Evolutionary conservation across 495 filamentous ascomycete genomes (phyloP).

Genomic region (Penicillium waksmanii): DNA sequence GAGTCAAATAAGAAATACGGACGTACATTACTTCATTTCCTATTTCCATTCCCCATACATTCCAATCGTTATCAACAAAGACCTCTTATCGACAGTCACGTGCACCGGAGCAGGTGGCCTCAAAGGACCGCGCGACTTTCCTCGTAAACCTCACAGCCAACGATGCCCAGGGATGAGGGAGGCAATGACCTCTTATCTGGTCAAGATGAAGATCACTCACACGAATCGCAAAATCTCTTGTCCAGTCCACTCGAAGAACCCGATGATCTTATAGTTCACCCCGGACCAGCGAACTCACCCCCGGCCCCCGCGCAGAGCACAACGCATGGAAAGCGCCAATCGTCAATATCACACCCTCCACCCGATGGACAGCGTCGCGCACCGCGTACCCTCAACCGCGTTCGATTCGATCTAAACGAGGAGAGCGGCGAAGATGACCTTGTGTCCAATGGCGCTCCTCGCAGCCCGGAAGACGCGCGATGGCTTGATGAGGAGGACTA

Average conservation of each 20-base stretch:
- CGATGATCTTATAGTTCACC: constrained; percentile 32
- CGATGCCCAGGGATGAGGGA: constrained; percentile 50
- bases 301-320: constrained; percentile 19
- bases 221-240: constrained; percentile 37
- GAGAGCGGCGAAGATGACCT: constrained; percentile 33
- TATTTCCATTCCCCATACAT: constrained; percentile 2
- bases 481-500: constrained; percentile 66
- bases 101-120: constrained; percentile 19
- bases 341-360: constrained; percentile 47
- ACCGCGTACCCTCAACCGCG: constrained; percentile 81
- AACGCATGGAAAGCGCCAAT: constrained; percentile 38
- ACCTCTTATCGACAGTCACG: constrained; percentile 29
- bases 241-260: constrained; percentile 29
- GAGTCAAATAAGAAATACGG: no score
- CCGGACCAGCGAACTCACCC: constrained; percentile 22
- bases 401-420: constrained; percentile 80
- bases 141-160: constrained; percentile 30
- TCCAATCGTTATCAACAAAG: constrained; percentile 11
- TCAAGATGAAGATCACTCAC: constrained; percentile 29
- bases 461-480: constrained; percentile 45
- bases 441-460: constrained; percentile 41
- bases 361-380: constrained; percentile 56
- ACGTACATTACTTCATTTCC: no score
- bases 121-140: constrained; percentile 11
- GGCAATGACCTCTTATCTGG: constrained; percentile 35